Evolutionary conservation across 1,139 yeast species (phyloP).

Genomic region (Kazachstania sp.): DNA sequence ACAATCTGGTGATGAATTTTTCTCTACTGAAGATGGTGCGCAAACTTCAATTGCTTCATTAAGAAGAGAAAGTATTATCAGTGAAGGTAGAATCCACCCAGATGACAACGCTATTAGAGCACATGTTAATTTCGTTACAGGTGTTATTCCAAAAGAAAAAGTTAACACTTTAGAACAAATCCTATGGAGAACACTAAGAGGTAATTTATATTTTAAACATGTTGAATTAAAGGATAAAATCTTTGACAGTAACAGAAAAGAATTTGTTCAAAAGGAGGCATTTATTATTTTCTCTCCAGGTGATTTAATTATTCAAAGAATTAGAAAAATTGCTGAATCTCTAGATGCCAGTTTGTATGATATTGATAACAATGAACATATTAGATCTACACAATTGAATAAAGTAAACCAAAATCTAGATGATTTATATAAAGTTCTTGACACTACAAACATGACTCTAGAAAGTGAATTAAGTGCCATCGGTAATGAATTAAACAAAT

Average conservation of each 20-base stretch:
- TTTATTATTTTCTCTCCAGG: constrained; percentile 90
- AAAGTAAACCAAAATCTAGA: constrained; percentile 51
- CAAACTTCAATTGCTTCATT: constrained; percentile 5
- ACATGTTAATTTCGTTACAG: constrained; percentile 60
- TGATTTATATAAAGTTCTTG: constrained; percentile 63
- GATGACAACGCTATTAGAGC: constrained; percentile 13
- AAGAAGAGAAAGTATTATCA: constrained; percentile 12
- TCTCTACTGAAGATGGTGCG: constrained; percentile 37
- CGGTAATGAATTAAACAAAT: constrained; percentile 58
- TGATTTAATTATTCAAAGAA: constrained; percentile 54
- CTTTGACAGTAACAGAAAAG: constrained; percentile 42
- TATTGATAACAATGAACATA: constrained; percentile 49
- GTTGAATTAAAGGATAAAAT: constrained; percentile 57
- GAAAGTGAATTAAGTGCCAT: constrained; percentile 69
- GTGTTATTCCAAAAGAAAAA: constrained; percentile 70
- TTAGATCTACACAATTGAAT: constrained; percentile 49
- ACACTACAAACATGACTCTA: constrained; percentile 61
- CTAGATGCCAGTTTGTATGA: constrained; percentile 72
- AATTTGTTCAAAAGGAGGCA: constrained; percentile 53
- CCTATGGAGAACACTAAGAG: constrained; percentile 87
- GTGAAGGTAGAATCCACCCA: constrained; percentile 15
- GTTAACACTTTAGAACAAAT: constrained; percentile 71
- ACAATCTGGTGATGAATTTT: constrained; percentile 60
- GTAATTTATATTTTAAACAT: constrained; percentile 71
- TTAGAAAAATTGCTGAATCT: constrained; percentile 70